Evolutionary conservation across 495 filamentous ascomycete genomes (phyloP).

Genomic region (Penicillium waksmanii): DNA sequence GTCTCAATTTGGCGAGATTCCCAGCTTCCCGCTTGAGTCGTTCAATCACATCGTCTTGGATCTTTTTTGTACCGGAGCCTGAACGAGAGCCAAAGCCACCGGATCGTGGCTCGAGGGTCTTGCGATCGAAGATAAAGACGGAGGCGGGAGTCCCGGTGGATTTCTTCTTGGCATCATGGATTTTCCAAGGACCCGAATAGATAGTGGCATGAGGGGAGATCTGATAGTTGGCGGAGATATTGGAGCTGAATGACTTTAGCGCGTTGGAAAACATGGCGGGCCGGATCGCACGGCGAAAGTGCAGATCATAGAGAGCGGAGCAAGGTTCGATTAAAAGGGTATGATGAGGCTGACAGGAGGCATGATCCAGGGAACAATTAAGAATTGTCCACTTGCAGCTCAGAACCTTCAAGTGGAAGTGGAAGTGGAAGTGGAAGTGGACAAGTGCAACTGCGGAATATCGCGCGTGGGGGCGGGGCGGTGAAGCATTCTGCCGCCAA

Average conservation of each 20-base stretch:
- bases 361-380: too few relatives aligned
- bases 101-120: conserved; percentile 73
- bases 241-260: conserved; percentile 87
- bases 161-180: conserved; percentile 96
- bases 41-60: conserved; percentile 87
- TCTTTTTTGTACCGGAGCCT: conserved; percentile 70
- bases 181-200: conserved; percentile 90
- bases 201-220: conserved; percentile 69
- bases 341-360: too few relatives aligned
- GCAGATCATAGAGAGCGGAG: neutral
- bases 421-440: too few relatives aligned
- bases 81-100: conserved; percentile 61
- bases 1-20: conserved; percentile 80
- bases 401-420: too few relatives aligned
- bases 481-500: too few relatives aligned
- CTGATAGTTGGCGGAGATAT: conserved; percentile 89
- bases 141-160: conserved; percentile 84
- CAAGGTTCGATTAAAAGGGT: too few relatives aligned
- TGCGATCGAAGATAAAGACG: conserved; percentile 92
- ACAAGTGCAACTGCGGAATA: too few relatives aligned
- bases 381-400: too few relatives aligned
- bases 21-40: conserved; percentile 88
- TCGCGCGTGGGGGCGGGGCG: too few relatives aligned
- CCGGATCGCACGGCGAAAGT: neutral
- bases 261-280: conserved; percentile 86